Conservation (phyloP, 352 stramenopile genomes). For the Pythium aquatile region DNA sequence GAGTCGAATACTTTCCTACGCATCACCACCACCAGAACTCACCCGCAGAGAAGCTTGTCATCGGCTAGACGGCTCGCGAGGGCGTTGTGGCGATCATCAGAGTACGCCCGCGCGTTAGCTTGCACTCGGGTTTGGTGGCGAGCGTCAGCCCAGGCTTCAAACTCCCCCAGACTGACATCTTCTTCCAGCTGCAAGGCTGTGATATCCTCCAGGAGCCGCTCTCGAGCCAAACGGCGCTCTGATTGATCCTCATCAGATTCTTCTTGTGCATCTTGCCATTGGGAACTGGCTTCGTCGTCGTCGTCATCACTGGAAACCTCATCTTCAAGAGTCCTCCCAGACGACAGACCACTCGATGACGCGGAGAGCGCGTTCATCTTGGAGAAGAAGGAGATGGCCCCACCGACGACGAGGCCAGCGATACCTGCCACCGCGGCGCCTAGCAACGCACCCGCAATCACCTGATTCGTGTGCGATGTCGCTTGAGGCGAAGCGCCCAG, state of each 20-base stretch:
- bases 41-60: constrained; percentile 68
- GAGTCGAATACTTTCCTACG: background rate
- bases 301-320: constrained; percentile 24
- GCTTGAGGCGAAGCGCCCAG: constrained; percentile 56
- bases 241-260: constrained; percentile 1
- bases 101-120: constrained; percentile 34
- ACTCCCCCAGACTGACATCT: constrained; percentile 41
- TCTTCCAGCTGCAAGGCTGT: constrained; percentile 30
- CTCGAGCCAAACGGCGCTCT: constrained; percentile 27
- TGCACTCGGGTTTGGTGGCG: constrained; percentile 11
- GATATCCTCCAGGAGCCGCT: constrained; percentile 45
- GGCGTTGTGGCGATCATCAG: constrained; percentile 44
- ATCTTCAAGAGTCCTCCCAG: background rate
- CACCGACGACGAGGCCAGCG: constrained; percentile 57
- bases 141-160: constrained; percentile 33
- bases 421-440: constrained; percentile 56
- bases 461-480: constrained; percentile 50
- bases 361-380: constrained; percentile 55
- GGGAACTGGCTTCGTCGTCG: constrained; percentile 2
- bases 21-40: background rate
- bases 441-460: constrained; percentile 59
- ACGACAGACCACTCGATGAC: constrained; percentile 30
- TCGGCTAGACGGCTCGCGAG: constrained; percentile 53
- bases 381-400: constrained; percentile 57
- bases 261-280: constrained; percentile 13